phyloP scores from a whole-genome alignment of 169 alveolate genomes.

The Plasmodium cynomolgi region DNA sequence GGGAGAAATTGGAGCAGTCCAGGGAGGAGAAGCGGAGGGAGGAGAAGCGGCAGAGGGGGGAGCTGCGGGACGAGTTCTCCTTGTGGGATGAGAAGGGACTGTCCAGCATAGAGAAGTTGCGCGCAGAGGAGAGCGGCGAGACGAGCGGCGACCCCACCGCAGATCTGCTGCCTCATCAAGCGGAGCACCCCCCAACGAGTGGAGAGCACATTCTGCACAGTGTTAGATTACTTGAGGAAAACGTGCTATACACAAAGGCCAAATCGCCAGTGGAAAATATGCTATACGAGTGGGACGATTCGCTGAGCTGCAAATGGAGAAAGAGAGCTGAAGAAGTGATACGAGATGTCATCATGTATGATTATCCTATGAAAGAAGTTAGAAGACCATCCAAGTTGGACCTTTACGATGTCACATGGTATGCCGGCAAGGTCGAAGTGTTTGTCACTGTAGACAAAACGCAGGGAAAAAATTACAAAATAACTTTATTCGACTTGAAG shows the following conservation, averaged over 20 bases:
- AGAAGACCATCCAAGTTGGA: conserved; percentile 83
- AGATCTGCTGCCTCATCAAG: background rate
- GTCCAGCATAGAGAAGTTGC: background rate
- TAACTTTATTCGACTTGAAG: conserved; percentile 33
- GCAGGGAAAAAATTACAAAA: conserved; percentile 55
- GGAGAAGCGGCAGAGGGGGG: background rate
- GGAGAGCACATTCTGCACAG: conserved; percentile 52
- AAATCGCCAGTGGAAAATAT: conserved; percentile 79
- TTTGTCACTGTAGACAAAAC: conserved; percentile 74
- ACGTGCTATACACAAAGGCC: conserved; percentile 79
- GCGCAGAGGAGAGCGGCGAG: background rate
- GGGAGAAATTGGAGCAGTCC: background rate
- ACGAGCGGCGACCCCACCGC: background rate
- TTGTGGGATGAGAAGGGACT: background rate
- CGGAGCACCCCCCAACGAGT: background rate
- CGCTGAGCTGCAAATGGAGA: conserved; percentile 83
- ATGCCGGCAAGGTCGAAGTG: conserved; percentile 81
- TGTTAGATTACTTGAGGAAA: conserved; percentile 78
- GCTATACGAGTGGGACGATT: conserved; percentile 84
- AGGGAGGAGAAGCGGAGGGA: background rate
- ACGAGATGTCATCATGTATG: conserved; percentile 84
- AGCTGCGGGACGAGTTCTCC: background rate
- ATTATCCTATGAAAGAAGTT: conserved; percentile 80
- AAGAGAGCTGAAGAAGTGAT: conserved; percentile 81
- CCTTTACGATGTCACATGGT: conserved; percentile 85